A percentile compares a stretch with the other conserved stretches of the same genome.
Evolutionary conservation across 495 filamentous ascomycete genomes (phyloP).

Genomic region (Evansstolkia leycettana): DNA sequence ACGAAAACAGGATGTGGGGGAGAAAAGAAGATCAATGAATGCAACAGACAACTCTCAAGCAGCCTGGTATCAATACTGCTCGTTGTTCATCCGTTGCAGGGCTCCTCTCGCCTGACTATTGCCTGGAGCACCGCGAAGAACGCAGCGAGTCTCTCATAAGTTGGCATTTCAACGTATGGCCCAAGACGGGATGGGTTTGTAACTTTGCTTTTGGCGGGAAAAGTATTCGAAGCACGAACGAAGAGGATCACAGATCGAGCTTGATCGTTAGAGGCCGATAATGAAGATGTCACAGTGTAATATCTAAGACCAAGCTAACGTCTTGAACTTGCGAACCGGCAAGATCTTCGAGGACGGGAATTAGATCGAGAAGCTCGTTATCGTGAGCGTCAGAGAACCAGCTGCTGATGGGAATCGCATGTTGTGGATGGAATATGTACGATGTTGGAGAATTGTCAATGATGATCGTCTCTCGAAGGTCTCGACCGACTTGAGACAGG

Average conservation of each 20-base stretch:
- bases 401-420: slow-evolving; percentile 98
- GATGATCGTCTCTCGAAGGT: slow-evolving; percentile 96
- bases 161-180: too few species aligned
- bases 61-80: not conserved
- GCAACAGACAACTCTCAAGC: not conserved
- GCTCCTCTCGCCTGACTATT: not conserved
- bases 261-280: not conserved
- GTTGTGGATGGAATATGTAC: slow-evolving; percentile 99
- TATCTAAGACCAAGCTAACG: slow-evolving; percentile 95
- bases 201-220: not conserved
- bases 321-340: slow-evolving; percentile 78
- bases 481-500: slow-evolving; percentile 88
- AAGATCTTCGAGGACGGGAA: slow-evolving; percentile 96
- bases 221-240: not conserved
- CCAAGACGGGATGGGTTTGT: too few species aligned
- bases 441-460: slow-evolving; percentile 99
- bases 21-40: not conserved
- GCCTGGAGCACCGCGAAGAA: too few species aligned
- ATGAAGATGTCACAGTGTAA: slow-evolving; percentile 54
- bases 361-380: slow-evolving; percentile 96
- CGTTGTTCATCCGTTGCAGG: not conserved
- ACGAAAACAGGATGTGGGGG: not conserved
- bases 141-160: too few species aligned
- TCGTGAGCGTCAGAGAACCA: slow-evolving; percentile 99
- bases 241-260: not conserved